Percentiles rank a stretch among this genome's conserved stretches.
phyloP scores from a whole-genome alignment of 2,329 filamentous ascomycete genomes.

The Neurospora sp. region DNA sequence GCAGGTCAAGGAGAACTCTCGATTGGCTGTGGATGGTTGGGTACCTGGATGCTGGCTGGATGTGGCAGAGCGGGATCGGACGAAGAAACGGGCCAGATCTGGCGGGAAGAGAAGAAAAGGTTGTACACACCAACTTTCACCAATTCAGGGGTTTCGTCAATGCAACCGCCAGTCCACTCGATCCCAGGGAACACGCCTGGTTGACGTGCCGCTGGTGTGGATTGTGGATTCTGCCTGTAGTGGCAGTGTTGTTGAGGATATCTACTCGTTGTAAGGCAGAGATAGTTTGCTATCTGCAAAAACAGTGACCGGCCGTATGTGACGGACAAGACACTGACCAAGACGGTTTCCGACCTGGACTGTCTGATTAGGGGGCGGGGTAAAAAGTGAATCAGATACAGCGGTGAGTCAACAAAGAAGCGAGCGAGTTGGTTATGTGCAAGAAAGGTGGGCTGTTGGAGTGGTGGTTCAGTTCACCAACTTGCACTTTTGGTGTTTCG shows the following conservation, averaged over 20 bases:
- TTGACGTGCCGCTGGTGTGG: neutral
- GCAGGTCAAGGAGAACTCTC: neutral
- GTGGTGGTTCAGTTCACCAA: neutral
- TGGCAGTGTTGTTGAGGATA: neutral
- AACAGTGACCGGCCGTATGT: neutral
- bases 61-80: slow-evolving; percentile 6
- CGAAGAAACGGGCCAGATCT: slow-evolving; percentile 4
- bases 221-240: neutral
- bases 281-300: neutral
- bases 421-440: neutral
- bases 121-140: slow-evolving; percentile 5
- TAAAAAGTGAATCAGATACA: neutral
- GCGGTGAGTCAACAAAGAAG: neutral
- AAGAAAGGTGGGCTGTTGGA: neutral
- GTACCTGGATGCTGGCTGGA: neutral
- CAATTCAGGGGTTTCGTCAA: slow-evolving; percentile 13
- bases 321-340: neutral
- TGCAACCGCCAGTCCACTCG: slow-evolving; percentile 8
- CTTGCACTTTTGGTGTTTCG: neutral
- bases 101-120: neutral
- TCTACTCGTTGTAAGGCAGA: neutral
- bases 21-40: neutral
- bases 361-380: neutral
- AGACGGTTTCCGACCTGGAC: neutral
- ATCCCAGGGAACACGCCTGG: neutral